phyloP scores from a whole-genome alignment of 371 early-diverging fungal species.

The Cokeromyces recurvatus region DNA sequence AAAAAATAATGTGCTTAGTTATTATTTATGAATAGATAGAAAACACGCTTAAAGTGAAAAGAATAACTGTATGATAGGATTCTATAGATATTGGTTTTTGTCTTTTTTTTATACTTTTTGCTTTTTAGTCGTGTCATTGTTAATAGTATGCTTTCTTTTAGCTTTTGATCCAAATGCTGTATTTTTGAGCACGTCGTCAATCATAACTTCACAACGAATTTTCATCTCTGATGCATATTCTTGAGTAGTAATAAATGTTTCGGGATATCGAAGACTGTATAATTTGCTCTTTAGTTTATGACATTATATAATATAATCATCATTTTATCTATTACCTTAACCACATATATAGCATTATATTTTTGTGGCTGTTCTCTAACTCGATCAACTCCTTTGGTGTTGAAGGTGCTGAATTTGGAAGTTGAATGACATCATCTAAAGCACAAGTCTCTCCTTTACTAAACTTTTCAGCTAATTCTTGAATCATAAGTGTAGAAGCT shows the following conservation, averaged over 20 bases:
- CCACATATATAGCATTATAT: slow-evolving; percentile 87
- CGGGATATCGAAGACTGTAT: slow-evolving; percentile 45
- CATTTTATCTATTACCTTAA: slow-evolving; percentile 46
- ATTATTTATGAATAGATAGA: no score
- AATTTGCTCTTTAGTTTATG: no score
- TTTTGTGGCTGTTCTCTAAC: slow-evolving; percentile 71
- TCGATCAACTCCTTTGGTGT: slow-evolving; percentile 24
- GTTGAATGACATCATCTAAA: slow-evolving; percentile 43
- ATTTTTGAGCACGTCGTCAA: slow-evolving; percentile 43
- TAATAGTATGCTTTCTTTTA: no score
- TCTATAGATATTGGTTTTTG: no score
- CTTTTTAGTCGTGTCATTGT: no score
- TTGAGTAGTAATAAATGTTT: slow-evolving; percentile 29
- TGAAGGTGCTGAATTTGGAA: slow-evolving; percentile 39
- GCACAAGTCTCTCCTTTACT: slow-evolving; percentile 28
- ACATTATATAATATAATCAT: background rate
- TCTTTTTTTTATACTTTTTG: no score
- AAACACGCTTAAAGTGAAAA: no score
- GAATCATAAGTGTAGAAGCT: slow-evolving; percentile 18
- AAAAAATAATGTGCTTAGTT: no score
- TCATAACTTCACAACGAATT: slow-evolving; percentile 39
- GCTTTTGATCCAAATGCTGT: no score
- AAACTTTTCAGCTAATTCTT: slow-evolving; percentile 36
- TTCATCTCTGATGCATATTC: slow-evolving; percentile 33
- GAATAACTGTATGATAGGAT: no score